Evolutionary conservation across 352 stramenopile species (phyloP).

Genomic region (Phytophthora nicotianae): DNA sequence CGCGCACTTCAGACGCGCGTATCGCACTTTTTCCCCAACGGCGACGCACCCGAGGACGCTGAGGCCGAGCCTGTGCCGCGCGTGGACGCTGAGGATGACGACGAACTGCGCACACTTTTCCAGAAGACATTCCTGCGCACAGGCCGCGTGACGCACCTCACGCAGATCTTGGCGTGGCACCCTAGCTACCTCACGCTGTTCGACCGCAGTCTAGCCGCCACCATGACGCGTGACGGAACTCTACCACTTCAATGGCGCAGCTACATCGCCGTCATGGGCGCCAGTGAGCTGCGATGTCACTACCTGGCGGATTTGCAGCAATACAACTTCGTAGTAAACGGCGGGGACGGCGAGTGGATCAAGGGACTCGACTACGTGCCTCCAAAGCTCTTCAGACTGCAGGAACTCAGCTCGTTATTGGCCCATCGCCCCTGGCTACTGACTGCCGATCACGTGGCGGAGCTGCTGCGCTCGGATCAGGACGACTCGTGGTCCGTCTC

Average conservation of each 20-base stretch:
- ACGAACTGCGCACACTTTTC: conserved; percentile 61
- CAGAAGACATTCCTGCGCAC: conserved; percentile 63
- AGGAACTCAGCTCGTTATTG: conserved; percentile 83
- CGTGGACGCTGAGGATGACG: conserved; percentile 45
- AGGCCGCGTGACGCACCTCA: conserved; percentile 76
- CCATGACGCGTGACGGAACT: conserved; percentile 82
- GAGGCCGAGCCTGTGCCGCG: conserved; percentile 27
- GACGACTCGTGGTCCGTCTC: conserved; percentile 88
- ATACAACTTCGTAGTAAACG: conserved; percentile 87
- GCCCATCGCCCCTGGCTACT: conserved; percentile 88
- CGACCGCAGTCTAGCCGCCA: conserved; percentile 60
- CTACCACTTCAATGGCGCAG: conserved; percentile 80
- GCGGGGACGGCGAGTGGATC: conserved; percentile 79
- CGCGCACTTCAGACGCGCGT: conserved; percentile 39
- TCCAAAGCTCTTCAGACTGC: conserved; percentile 82
- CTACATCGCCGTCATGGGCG: conserved; percentile 87
- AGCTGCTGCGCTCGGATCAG: conserved; percentile 70
- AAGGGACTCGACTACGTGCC: conserved; percentile 84
- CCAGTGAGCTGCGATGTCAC: conserved; percentile 76
- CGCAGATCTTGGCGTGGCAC: conserved; percentile 82
- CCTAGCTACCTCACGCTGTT: conserved; percentile 79
- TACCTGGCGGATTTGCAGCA: conserved; percentile 83
- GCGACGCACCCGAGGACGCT: conserved; percentile 29
- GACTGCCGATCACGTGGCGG: conserved; percentile 72
- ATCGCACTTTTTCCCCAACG: conserved; percentile 74